A percentile compares a stretch with the other conserved stretches of the same genome.
Conservation (phyloP, 345 rosid species). For the Raphanus raphanistrum region DNA sequence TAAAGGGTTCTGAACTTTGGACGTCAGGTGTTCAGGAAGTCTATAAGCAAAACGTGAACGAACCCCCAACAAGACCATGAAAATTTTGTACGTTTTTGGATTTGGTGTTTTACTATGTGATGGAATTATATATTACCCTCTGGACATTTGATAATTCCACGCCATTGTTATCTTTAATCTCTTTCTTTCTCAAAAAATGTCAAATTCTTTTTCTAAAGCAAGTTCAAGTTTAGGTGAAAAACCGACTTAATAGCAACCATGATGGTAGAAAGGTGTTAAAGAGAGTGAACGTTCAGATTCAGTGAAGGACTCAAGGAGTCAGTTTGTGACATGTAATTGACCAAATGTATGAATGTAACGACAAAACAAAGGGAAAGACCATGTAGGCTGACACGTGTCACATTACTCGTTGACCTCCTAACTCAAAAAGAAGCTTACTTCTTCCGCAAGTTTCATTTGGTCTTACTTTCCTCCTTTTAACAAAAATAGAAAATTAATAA, state of each 20-base stretch:
- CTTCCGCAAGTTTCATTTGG: background rate
- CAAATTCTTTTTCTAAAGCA: too few species aligned
- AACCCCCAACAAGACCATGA: background rate
- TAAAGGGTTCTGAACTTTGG: conserved; percentile 7
- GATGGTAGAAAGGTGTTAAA: too few species aligned
- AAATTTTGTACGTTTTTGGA: background rate
- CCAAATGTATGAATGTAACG: too few species aligned
- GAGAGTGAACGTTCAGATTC: too few species aligned
- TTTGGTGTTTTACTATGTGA: background rate
- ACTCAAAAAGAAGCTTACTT: background rate
- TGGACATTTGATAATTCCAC: background rate
- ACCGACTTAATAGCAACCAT: too few species aligned
- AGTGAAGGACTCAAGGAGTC: too few species aligned
- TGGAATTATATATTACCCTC: background rate
- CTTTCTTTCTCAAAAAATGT: too few species aligned
- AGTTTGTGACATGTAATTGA: too few species aligned
- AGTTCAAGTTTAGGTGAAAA: too few species aligned
- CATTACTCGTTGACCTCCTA: background rate
- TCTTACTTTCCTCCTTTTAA: background rate
- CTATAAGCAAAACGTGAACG: background rate
- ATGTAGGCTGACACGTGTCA: background rate
- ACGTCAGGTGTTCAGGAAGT: background rate
- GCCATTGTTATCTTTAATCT: background rate
- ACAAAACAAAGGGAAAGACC: too few species aligned
- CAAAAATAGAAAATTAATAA: background rate